Evolutionary conservation across 257 asterid species (phyloP).

Genomic region (Haberlea rhodopensis): DNA sequence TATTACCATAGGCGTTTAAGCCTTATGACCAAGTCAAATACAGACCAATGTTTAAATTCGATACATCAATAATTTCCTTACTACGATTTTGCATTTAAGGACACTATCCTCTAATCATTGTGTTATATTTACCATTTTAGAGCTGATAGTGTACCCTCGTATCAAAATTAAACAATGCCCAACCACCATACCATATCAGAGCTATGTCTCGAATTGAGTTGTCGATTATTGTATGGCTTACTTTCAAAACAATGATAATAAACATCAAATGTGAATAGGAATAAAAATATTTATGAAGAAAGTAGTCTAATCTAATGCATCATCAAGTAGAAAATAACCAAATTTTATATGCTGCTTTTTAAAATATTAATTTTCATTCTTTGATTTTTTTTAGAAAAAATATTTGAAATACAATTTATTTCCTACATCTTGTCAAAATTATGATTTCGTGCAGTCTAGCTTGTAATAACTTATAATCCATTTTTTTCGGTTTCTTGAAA

Average conservation of each 20-base stretch:
- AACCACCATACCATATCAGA: conserved; percentile 20
- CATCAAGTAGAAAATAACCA: no score
- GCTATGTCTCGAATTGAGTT: conserved; percentile 33
- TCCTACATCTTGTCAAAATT: background rate
- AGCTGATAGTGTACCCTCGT: conserved; percentile 23
- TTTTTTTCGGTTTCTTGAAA: background rate
- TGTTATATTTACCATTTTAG: background rate
- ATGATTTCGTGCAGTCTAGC: no score
- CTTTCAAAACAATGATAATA: background rate
- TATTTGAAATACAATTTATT: no score
- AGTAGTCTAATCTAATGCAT: no score
- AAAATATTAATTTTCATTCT: no score
- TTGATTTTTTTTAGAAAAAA: no score
- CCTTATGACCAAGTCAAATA: conserved; percentile 9
- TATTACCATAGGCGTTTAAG: no score
- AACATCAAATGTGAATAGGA: background rate
- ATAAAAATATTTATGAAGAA: background rate
- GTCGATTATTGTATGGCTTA: conserved; percentile 20
- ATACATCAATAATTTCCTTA: conserved; percentile 25
- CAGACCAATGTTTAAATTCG: conserved; percentile 20
- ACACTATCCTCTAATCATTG: conserved; percentile 16
- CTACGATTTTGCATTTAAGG: conserved; percentile 26
- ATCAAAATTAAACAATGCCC: conserved; percentile 10
- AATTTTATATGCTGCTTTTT: no score
- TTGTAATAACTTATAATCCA: no score